Evolutionary conservation across 2,329 filamentous ascomycete species (phyloP).

Genomic region (Tolypocladium pustulatum): DNA sequence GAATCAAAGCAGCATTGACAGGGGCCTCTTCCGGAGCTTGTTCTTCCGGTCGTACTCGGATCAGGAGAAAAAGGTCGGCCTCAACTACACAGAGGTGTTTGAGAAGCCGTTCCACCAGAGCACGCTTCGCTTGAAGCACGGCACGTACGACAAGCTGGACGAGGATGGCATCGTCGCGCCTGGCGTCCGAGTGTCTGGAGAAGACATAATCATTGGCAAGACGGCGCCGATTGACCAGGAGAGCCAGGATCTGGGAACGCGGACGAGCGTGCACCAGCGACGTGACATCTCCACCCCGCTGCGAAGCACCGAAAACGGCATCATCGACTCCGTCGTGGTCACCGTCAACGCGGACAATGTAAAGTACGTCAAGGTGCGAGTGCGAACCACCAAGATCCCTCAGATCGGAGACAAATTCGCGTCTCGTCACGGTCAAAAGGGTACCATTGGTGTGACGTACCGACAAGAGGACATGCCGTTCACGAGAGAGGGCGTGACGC

Average conservation of each 20-base stretch:
- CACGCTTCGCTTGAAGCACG: conserved; percentile 85
- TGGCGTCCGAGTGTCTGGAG: conserved; percentile 87
- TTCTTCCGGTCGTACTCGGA: conserved; percentile 98
- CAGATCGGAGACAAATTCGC: conserved; percentile 99
- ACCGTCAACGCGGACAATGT: conserved; percentile 92
- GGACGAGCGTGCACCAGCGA: conserved; percentile 83
- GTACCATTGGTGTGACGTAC: conserved; percentile 97
- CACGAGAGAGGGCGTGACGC: conserved; percentile 78
- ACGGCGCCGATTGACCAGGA: conserved; percentile 91
- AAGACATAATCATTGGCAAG: conserved; percentile 99
- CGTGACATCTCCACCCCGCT: conserved; percentile 92
- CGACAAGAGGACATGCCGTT: conserved; percentile 99
- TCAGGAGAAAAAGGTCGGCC: conserved; percentile 89
- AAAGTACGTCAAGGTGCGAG: conserved; percentile 94
- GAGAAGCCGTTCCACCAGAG: conserved; percentile 88
- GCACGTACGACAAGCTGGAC: conserved; percentile 95
- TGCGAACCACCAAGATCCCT: conserved; percentile 92
- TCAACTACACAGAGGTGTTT: conserved; percentile 86
- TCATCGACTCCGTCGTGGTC: conserved; percentile 85
- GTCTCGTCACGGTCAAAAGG: conserved; percentile 97
- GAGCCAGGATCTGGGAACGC: conserved; percentile 84
- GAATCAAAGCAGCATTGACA: conserved; percentile 99
- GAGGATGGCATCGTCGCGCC: conserved; percentile 92
- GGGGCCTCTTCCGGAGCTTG: conserved; percentile 90
- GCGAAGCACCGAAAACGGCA: conserved; percentile 91